Evolutionary conservation across 352 stramenopile genomes (phyloP).

Genomic region (Globisporangium apiculatum): DNA sequence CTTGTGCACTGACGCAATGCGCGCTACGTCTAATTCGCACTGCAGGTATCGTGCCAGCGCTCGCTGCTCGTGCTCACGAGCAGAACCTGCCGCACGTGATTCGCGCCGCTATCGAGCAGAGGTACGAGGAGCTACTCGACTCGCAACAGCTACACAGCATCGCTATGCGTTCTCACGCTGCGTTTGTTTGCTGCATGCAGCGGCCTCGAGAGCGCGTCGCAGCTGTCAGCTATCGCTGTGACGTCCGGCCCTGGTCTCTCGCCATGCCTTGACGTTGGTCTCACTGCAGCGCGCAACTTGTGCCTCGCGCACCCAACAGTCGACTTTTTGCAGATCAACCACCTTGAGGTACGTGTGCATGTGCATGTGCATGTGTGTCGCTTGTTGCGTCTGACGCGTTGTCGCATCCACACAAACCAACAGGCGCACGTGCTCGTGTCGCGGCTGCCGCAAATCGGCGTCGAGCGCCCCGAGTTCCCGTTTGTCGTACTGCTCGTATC

Average conservation of each 20-base stretch:
- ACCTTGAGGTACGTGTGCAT: constrained; percentile 84
- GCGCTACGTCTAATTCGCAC: not conserved
- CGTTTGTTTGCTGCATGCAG: constrained; percentile 16
- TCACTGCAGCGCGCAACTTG: constrained; percentile 73
- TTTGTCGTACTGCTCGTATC: constrained; percentile 98
- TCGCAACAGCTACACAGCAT: no score
- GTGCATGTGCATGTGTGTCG: not conserved
- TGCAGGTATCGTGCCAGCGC: constrained; percentile 92
- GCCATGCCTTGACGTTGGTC: constrained; percentile 95
- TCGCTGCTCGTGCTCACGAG: constrained; percentile 92
- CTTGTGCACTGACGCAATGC: not conserved
- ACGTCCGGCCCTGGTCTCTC: constrained; percentile 96
- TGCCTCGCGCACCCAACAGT: constrained; percentile 78
- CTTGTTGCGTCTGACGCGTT: no score
- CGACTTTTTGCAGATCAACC: constrained; percentile 96
- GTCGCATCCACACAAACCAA: not conserved
- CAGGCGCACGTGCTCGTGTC: constrained; percentile 94
- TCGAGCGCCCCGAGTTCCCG: constrained; percentile 82
- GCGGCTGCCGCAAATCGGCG: constrained; percentile 64
- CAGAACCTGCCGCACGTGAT: constrained; percentile 95
- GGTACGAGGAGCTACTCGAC: constrained; percentile 21
- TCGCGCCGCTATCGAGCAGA: constrained; percentile 82
- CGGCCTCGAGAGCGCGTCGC: constrained; percentile 47
- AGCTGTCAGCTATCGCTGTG: constrained; percentile 94
- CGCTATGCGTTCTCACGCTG: not conserved